Evolutionary conservation across 805 yeast genomes (phyloP).

Genomic region (Candida ulmi): DNA sequence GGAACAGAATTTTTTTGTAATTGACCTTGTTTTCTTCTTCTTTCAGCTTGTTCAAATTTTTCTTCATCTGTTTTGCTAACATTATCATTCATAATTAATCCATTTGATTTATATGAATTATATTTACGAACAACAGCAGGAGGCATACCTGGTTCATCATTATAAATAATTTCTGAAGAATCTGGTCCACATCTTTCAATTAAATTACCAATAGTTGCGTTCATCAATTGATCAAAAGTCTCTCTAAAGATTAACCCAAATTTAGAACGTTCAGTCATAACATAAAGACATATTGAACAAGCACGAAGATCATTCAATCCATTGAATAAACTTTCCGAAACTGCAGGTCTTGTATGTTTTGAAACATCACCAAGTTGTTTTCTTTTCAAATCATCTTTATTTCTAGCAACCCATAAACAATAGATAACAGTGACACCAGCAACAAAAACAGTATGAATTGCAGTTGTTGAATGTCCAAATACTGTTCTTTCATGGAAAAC

Average conservation of each 20-base stretch:
- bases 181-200: slow-evolving; percentile 61
- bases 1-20: slow-evolving; percentile 49
- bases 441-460: slow-evolving; percentile 61
- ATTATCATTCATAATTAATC: slow-evolving; percentile 13
- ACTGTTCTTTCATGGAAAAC: slow-evolving; percentile 59
- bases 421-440: slow-evolving; percentile 66
- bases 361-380: slow-evolving; percentile 50
- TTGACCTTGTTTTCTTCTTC: slow-evolving; percentile 42
- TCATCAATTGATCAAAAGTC: slow-evolving; percentile 61
- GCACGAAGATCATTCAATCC: slow-evolving; percentile 61
- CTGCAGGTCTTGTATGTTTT: slow-evolving; percentile 55
- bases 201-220: slow-evolving; percentile 57
- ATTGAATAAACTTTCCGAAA: slow-evolving; percentile 46
- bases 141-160: slow-evolving; percentile 46
- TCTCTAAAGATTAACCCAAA: slow-evolving; percentile 60
- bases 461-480: slow-evolving; percentile 58
- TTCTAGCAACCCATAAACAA: slow-evolving; percentile 62
- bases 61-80: slow-evolving; percentile 30
- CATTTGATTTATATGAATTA: slow-evolving; percentile 21
- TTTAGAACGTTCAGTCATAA: slow-evolving; percentile 60
- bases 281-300: slow-evolving; percentile 58
- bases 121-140: slow-evolving; percentile 49
- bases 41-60: slow-evolving; percentile 42
- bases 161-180: slow-evolving; percentile 49
- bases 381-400: slow-evolving; percentile 52